Conservation (phyloP, 2,329 filamentous ascomycete species). For the Arthrinium phaeospermum region DNA sequence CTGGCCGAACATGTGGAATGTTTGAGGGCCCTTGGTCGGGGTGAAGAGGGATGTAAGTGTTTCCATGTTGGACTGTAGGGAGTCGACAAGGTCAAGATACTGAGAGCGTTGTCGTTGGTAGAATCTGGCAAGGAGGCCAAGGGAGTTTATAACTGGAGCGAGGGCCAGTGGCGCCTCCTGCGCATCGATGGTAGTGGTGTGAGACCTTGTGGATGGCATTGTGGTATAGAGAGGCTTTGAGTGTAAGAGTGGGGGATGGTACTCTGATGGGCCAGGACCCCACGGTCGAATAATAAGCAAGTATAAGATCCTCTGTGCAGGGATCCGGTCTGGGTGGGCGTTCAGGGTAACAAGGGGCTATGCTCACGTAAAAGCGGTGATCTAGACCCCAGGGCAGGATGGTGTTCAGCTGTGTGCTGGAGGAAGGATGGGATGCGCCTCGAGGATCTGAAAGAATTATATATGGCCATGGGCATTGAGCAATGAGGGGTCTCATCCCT, state of each 20-base stretch:
- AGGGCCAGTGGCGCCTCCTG: constrained; percentile 31
- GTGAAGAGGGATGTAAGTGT: constrained; percentile 21
- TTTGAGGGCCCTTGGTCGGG: constrained; percentile 19
- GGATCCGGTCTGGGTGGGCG: background rate
- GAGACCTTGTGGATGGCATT: constrained; percentile 20
- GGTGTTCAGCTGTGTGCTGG: constrained; percentile 9
- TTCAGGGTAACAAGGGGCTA: background rate
- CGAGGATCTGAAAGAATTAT: constrained; percentile 29
- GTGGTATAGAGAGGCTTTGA: constrained; percentile 3
- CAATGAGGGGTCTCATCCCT: constrained; percentile 31
- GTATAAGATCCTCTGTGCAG: background rate
- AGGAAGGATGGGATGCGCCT: background rate
- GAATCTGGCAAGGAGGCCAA: constrained; percentile 27
- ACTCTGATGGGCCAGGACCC: background rate
- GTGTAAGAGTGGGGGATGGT: background rate
- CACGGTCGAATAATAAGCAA: constrained; percentile 9
- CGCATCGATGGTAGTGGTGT: constrained; percentile 23
- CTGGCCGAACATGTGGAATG: constrained; percentile 36
- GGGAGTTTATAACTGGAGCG: constrained; percentile 29
- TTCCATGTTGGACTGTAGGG: constrained; percentile 34
- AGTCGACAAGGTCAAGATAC: constrained; percentile 31
- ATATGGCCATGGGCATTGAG: constrained; percentile 27
- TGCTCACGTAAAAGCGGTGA: background rate
- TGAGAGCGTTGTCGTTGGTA: constrained; percentile 29
- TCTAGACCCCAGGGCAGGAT: background rate